These are phyloP conservation scores for Monilinia fructigena DNA, from an alignment of 2,329 filamentous ascomycete genomes.

Conservation along the genomic window DNA sequence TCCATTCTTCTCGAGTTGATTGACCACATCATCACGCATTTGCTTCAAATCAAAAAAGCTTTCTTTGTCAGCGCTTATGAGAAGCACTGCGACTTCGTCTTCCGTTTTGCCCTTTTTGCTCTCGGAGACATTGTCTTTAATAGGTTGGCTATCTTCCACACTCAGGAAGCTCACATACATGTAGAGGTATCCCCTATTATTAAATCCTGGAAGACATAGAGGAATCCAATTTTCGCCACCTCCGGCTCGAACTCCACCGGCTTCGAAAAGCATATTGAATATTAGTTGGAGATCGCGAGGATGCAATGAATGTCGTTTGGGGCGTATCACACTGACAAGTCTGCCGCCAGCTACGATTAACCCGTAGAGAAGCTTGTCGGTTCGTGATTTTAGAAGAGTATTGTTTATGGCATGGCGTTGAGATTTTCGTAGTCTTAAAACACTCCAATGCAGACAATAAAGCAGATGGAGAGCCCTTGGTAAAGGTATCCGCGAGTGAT, in stretches of 20 bases:
- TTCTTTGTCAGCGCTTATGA: slow-evolving; percentile 91
- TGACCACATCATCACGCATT: slow-evolving; percentile 61
- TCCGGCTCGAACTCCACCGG: slow-evolving; percentile 83
- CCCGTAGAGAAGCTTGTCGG: slow-evolving; percentile 82
- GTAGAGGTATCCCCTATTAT: slow-evolving; percentile 93
- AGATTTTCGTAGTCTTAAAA: slow-evolving; percentile 81
- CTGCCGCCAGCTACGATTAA: slow-evolving; percentile 89
- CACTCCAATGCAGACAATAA: slow-evolving; percentile 90
- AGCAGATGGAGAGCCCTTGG: slow-evolving; percentile 83
- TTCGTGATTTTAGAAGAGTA: slow-evolving; percentile 74
- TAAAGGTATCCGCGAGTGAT: slow-evolving; percentile 91
- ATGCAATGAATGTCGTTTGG: slow-evolving; percentile 91
- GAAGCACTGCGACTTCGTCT: slow-evolving; percentile 82
- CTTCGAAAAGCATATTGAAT: slow-evolving; percentile 99
- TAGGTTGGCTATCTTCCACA: slow-evolving; percentile 54
- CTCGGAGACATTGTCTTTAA: slow-evolving; percentile 53
- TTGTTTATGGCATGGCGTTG: slow-evolving; percentile 85
- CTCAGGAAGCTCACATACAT: slow-evolving; percentile 99
- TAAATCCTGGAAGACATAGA: slow-evolving; percentile 92
- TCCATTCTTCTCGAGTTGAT: slow-evolving; percentile 73
- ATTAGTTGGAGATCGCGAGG: slow-evolving; percentile 94
- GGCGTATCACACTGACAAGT: slow-evolving; percentile 90
- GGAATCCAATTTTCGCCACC: slow-evolving; percentile 98
- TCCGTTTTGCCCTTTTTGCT: slow-evolving; percentile 58
- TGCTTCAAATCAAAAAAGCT: slow-evolving; percentile 86